These are phyloP conservation scores for Starmerella tilneyi DNA, from an alignment of 805 yeast genomes.

Conservation along the genomic window DNA sequence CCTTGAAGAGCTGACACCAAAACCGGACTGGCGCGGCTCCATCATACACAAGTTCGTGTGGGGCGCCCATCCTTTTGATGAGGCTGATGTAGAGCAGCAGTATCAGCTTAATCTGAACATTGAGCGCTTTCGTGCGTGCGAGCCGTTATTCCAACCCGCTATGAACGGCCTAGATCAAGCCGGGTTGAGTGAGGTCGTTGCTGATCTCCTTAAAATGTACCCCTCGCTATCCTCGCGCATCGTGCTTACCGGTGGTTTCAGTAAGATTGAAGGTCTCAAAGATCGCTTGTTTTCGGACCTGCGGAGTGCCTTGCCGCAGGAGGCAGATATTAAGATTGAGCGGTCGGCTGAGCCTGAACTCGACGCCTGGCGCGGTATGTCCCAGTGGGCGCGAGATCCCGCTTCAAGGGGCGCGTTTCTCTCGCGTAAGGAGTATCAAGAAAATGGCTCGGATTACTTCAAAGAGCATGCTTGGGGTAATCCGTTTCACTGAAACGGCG, in stretches of 20 bases:
- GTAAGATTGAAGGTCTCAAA: conserved; percentile 53
- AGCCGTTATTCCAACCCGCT: conserved; percentile 80
- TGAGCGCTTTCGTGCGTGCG: conserved; percentile 88
- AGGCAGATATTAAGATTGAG: conserved; percentile 49
- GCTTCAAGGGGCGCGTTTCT: conserved; percentile 37
- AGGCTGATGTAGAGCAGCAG: conserved; percentile 71
- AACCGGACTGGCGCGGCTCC: conserved; percentile 76
- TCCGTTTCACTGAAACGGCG: conserved; percentile 12
- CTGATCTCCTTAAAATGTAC: conserved; percentile 41
- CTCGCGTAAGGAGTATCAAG: conserved; percentile 67
- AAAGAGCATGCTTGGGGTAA: conserved; percentile 16
- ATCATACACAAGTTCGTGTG: conserved; percentile 71
- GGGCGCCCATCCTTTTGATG: conserved; percentile 80
- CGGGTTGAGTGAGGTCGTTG: conserved; percentile 71
- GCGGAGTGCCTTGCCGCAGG: conserved; percentile 58
- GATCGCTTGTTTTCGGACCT: conserved; percentile 63
- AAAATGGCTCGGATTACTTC: conserved; percentile 71
- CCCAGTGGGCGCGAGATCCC: conserved; percentile 50
- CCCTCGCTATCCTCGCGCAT: conserved; percentile 49
- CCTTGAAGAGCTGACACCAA: conserved; percentile 70
- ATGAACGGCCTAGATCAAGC: conserved; percentile 96
- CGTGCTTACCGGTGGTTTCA: conserved; percentile 79
- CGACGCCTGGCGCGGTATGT: conserved; percentile 95
- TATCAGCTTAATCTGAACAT: conserved; percentile 86
- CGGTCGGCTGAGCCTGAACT: conserved; percentile 55